These are phyloP conservation scores for Phycomyces blakesleeanus DNA, from an alignment of 192 early-diverging fungal genomes.

Conservation along the genomic window DNA sequence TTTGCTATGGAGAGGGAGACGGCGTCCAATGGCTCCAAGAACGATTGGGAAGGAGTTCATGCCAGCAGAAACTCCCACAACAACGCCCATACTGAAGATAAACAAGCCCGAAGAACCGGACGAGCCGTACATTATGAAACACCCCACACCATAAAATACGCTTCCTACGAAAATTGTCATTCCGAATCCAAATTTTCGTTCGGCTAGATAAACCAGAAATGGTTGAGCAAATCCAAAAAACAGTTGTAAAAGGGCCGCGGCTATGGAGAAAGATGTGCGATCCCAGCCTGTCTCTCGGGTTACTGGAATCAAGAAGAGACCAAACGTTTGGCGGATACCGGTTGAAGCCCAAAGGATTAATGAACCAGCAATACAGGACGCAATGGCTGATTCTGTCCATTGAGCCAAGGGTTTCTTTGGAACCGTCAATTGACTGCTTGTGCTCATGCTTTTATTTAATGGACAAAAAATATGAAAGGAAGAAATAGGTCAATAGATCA, in stretches of 20 bases:
- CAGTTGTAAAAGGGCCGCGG: conserved; percentile 29
- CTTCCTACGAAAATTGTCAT: conserved; percentile 10
- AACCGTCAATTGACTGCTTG: background rate
- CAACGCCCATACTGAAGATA: conserved; percentile 25
- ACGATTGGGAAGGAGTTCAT: conserved; percentile 33
- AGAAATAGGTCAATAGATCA: too few relatives aligned
- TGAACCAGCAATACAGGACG: conserved; percentile 23
- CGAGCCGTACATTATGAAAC: conserved; percentile 15
- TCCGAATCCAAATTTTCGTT: conserved; percentile 19
- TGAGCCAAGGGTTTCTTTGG: background rate
- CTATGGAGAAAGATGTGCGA: conserved; percentile 28
- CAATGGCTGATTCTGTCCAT: conserved; percentile 2
- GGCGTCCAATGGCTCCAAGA: conserved; percentile 26
- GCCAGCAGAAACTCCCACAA: conserved; percentile 28
- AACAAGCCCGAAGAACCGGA: conserved; percentile 16
- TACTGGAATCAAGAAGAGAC: conserved; percentile 31
- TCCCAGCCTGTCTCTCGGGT: conserved; percentile 25
- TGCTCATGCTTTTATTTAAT: background rate
- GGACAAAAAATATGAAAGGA: background rate
- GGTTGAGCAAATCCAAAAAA: conserved; percentile 28
- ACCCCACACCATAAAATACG: conserved; percentile 11
- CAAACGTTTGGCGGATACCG: conserved; percentile 34
- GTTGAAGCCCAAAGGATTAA: conserved; percentile 28
- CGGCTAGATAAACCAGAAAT: conserved; percentile 26
- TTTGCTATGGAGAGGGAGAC: conserved; percentile 17